These are phyloP conservation scores for Dysphania ambrosioides DNA, from an alignment of 148 eudicot genomes.

Conservation along the genomic window DNA sequence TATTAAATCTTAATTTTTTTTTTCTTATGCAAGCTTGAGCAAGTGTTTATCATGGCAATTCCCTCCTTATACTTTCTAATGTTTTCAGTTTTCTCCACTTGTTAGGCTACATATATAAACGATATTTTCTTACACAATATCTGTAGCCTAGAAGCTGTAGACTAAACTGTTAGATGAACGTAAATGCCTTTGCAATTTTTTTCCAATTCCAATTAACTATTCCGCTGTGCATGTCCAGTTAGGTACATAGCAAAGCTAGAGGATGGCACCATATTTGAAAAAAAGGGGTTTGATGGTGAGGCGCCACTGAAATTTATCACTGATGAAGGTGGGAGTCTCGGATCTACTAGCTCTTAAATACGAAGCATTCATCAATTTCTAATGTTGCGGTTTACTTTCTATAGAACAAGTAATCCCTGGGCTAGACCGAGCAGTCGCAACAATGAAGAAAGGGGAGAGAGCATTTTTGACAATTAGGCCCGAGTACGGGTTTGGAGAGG, in stretches of 20 bases:
- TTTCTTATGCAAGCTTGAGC: neutral
- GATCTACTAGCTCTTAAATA: neutral
- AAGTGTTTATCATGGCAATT: neutral
- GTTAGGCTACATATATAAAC: no score
- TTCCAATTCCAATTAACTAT: neutral
- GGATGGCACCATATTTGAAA: slow-evolving; percentile 58
- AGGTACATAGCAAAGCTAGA: slow-evolving; percentile 54
- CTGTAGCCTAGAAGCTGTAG: no score
- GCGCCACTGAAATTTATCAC: slow-evolving; percentile 49
- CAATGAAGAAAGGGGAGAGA: slow-evolving; percentile 61
- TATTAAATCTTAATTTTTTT: neutral
- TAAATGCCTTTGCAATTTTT: neutral
- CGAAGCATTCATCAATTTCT: neutral
- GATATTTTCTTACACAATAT: no score
- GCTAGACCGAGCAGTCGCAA: slow-evolving; percentile 51
- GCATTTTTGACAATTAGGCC: slow-evolving; percentile 47
- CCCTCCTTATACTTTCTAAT: neutral
- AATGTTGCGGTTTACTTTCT: slow-evolving; percentile 16
- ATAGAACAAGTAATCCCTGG: slow-evolving; percentile 64
- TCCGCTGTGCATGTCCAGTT: slow-evolving; percentile 35
- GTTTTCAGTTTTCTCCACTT: no score
- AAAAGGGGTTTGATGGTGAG: slow-evolving; percentile 54
- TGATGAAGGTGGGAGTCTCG: slow-evolving; percentile 58
- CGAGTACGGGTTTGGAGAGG: slow-evolving; percentile 54
- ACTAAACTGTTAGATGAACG: neutral